Evolutionary conservation across 805 yeast species (phyloP).

Genomic region (Starmera amethionina): DNA sequence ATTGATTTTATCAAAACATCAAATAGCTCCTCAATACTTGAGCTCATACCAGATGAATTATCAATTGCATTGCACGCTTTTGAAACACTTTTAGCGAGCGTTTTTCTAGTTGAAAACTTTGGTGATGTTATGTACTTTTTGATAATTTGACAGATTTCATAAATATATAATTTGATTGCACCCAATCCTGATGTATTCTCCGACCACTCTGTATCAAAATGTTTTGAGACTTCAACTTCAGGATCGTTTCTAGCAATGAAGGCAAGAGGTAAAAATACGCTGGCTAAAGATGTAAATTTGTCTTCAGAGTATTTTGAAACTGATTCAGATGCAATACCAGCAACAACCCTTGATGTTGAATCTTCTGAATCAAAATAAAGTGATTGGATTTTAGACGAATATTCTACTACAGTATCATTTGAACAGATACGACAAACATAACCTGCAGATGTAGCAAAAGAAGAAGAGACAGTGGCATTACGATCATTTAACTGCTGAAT

Average conservation of each 20-base stretch:
- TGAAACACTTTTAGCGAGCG: constrained; percentile 59
- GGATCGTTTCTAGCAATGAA: constrained; percentile 70
- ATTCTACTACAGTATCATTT: constrained; percentile 39
- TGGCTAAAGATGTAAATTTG: constrained; percentile 48
- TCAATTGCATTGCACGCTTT: constrained; percentile 42
- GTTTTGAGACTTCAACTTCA: constrained; percentile 30
- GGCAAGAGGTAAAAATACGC: constrained; percentile 66
- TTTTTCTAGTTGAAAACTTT: constrained; percentile 55
- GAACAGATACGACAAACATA: constrained; percentile 59
- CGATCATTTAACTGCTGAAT: constrained; percentile 52
- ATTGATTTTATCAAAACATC: constrained; percentile 47
- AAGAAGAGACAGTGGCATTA: constrained; percentile 60
- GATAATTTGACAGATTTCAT: constrained; percentile 53
- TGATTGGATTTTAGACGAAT: constrained; percentile 38
- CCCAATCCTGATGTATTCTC: constrained; percentile 70
- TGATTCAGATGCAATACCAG: constrained; percentile 55
- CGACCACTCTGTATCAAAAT: constrained; percentile 63
- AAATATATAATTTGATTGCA: constrained; percentile 57
- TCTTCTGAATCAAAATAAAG: constrained; percentile 53
- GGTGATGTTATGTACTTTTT: constrained; percentile 42
- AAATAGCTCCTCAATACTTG: constrained; percentile 30
- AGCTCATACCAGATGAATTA: constrained; percentile 12
- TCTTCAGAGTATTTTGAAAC: constrained; percentile 63
- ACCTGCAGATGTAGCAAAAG: constrained; percentile 78
- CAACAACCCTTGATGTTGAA: constrained; percentile 36